Evolutionary conservation across 495 filamentous ascomycete species (phyloP), one percentile per base, ranked within the genome.

Genomic region (Lasiosphaeria hispida): DNA sequence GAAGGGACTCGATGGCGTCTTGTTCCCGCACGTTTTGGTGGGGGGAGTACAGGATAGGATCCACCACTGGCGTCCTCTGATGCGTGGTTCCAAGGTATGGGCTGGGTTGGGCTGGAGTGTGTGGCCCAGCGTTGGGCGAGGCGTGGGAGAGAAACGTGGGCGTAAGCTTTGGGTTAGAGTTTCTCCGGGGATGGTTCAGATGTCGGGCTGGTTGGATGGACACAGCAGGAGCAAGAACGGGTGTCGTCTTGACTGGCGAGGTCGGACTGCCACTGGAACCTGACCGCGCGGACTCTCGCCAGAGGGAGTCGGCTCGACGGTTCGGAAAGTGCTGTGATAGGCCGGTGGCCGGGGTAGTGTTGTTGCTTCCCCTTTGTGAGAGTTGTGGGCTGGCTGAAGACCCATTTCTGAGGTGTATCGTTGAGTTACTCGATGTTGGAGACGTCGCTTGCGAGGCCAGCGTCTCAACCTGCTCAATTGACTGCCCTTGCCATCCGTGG

Each of bases 1-100:
- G 76, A 19, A 95, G 73, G 0, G 88, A 89, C 64, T 96, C 91
- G 18, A 95, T 85, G n/a, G 90, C 91, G 62, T 94, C 91, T 63
- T 91, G 84, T 64, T 96, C 91, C 64, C 87, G 86, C 1, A 74
- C 70, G 19, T 77, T 78, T 39, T 75, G 74, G 53, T 78, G 75
- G 0, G 76, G 76, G 10, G 77, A 78, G 44, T 76, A 78, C 6
- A 77, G 59, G 17, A 82, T 77, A 14, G 86, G 84, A 54, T 89
- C 89, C 40, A 85, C 78, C 39, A 81, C 83, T 10, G 85, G 83
- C 10, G 83, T 83, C 23, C 81, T 78, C 52, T 71, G 48, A 52
- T 66, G 50, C 39, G 69, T 36, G 15, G 64, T 62, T 47, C 64
- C 40, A 13, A 67, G 63, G 38, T 66, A 72, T 30, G 62, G 77